Evolutionary conservation across 495 filamentous ascomycete species (phyloP).

Genomic region (Melanomma pulvis-pyrius): DNA sequence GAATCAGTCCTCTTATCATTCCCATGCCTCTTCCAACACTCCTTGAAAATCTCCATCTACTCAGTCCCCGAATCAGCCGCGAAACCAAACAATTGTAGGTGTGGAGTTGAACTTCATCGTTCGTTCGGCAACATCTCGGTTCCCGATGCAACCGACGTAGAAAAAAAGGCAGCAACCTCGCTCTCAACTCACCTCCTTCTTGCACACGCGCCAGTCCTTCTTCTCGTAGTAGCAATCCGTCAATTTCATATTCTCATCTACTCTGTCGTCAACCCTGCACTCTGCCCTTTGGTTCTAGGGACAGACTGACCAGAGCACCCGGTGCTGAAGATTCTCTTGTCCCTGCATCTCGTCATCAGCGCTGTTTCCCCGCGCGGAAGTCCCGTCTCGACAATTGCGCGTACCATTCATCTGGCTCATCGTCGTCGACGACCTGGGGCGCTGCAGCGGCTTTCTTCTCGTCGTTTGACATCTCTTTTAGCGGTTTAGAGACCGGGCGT

Average conservation of each 20-base stretch:
- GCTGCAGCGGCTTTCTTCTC: conserved; percentile 48
- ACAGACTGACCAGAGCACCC: conserved; percentile 76
- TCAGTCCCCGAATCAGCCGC: background rate
- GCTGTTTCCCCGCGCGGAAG: conserved; percentile 2
- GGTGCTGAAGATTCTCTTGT: conserved; percentile 96
- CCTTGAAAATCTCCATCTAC: conserved; percentile 89
- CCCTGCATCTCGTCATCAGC: conserved; percentile 56
- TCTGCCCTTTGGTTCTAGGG: background rate
- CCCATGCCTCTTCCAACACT: conserved; percentile 90
- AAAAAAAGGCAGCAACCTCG: background rate
- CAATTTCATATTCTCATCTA: conserved; percentile 87
- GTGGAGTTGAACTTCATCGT: background rate
- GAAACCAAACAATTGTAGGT: no score
- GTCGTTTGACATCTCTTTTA: conserved; percentile 52
- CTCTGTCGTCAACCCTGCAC: background rate
- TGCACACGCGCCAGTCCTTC: conserved; percentile 93
- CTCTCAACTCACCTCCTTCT: conserved; percentile 71
- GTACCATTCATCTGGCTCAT: conserved; percentile 96
- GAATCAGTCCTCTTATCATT: conserved; percentile 81
- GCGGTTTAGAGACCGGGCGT: background rate
- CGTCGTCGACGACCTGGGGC: conserved; percentile 63
- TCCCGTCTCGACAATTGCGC: conserved; percentile 27
- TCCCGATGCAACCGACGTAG: background rate
- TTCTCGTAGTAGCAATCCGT: conserved; percentile 95
- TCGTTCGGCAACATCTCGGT: conserved; percentile 25